Base-by-base conservation (phyloP, 768 basidiomycete species). In the Mycena rebaudengoi region DNA sequence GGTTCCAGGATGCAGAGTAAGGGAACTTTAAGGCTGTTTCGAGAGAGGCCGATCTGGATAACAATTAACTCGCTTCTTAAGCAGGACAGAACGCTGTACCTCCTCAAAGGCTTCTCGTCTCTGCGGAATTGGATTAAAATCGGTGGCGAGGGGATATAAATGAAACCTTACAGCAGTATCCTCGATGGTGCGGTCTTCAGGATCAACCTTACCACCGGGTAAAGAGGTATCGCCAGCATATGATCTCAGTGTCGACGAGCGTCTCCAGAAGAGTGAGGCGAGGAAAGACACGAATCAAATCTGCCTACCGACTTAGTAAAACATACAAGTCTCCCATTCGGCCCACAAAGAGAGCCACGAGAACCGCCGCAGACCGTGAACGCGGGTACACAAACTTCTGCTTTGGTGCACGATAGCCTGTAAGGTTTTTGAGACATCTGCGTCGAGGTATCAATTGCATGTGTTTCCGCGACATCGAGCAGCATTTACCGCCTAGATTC, bases 21-120 rank as follows among this genome's bases (percentile, higher is more conserved):
- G 1, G 92, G 92, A 0, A 92, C 87, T 68, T 89, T 91, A 28
- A 77, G 79, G 69, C 80, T 80, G 74, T 96, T 92, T 28, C 76
- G 79, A 1, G 94, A 89, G 8, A 97, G 80, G n/a, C 95, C 95
- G 43, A 96, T 90, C 95, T 96, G 72, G 46, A 48, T n/a, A 53
- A n/a, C 44, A 14, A 16, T 41, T 10, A 12, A 18, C 49, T 35
- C 37, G 23, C 14, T 46, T 32, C n/a, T 53, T 52, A 13, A 44
- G 20, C 54, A 16, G 20, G 8, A 16, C 12, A 18, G 25, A n/a
- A n/a, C 18, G 13, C 60, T 74, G 7, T 58, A 94, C 95, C 86
- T 97, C 95, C 76, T 97, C 95, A 61, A 87, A 95, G 0, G 95
- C 94, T 78, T 96, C 95, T 41, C 95, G 84, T 55, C 95, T 79